A percentile compares a stretch with the other conserved stretches of the same genome.
These are phyloP conservation scores for Rubus idaeus DNA, from an alignment of 306 rosid species.

Conservation along the genomic window DNA sequence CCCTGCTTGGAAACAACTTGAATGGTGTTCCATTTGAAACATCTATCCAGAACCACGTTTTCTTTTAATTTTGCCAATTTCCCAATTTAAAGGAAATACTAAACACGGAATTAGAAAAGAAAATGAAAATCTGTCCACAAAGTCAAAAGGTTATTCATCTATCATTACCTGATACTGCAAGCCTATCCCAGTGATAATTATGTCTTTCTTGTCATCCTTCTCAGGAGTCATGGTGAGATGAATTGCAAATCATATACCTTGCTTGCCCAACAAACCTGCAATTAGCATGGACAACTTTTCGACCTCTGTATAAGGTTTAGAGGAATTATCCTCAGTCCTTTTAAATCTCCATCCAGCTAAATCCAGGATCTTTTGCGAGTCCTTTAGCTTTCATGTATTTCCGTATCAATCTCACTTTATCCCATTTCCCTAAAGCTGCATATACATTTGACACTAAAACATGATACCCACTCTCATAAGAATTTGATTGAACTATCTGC, in stretches of 20 bases:
- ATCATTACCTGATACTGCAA: constrained; percentile 29
- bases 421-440: constrained; percentile 64
- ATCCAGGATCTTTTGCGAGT: constrained; percentile 61
- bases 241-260: constrained; percentile 29
- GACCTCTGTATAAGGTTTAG: constrained; percentile 16
- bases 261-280: constrained; percentile 23
- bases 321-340: constrained; percentile 35
- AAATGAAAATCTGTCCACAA: constrained; percentile 9
- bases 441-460: constrained; percentile 60
- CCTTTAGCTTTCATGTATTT: constrained; percentile 47
- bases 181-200: constrained; percentile 25
- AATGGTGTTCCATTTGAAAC: background rate
- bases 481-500: constrained; percentile 35
- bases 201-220: constrained; percentile 29
- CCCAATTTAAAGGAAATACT: background rate
- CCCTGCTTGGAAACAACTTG: background rate
- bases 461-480: constrained; percentile 41
- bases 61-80: background rate
- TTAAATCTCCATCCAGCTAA: constrained; percentile 58
- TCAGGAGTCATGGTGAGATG: constrained; percentile 11
- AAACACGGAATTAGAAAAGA: background rate
- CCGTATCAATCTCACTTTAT: constrained; percentile 51
- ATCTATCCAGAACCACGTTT: background rate
- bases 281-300: constrained; percentile 3
- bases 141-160: background rate